These are phyloP conservation scores for Artemisia argyi DNA, from an alignment of 129 eudicot species.

Conservation along the genomic window DNA sequence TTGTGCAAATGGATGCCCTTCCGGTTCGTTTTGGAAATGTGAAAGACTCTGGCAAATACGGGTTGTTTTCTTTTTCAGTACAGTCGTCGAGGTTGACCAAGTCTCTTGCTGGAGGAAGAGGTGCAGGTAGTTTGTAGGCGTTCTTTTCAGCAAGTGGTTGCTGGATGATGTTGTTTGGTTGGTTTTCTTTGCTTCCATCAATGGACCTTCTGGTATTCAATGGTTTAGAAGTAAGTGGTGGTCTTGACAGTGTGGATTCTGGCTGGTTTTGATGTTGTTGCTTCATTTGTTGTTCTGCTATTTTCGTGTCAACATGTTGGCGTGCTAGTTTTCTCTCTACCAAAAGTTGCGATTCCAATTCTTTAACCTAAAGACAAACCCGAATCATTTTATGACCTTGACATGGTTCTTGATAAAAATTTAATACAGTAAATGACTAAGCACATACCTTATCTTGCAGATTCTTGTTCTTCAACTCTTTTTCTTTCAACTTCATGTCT, in stretches of 20 bases:
- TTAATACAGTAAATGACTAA: background rate
- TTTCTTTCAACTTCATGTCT: constrained; percentile 78
- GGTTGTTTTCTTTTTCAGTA: constrained; percentile 72
- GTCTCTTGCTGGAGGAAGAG: constrained; percentile 33
- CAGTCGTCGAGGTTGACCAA: constrained; percentile 38
- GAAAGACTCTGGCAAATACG: constrained; percentile 44
- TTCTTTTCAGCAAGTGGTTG: constrained; percentile 52
- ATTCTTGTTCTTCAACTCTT: constrained; percentile 70
- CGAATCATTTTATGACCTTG: constrained; percentile 10
- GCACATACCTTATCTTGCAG: constrained; percentile 83
- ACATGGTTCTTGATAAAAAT: constrained; percentile 6
- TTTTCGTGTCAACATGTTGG: constrained; percentile 80
- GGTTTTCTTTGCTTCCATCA: constrained; percentile 44
- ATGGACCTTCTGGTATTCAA: constrained; percentile 26
- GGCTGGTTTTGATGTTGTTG: constrained; percentile 53
- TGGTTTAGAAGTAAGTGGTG: constrained; percentile 55
- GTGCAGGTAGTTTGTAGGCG: constrained; percentile 39
- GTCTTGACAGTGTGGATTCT: constrained; percentile 40
- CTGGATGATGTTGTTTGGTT: constrained; percentile 31
- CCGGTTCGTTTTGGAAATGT: constrained; percentile 54
- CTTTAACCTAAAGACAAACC: constrained; percentile 62
- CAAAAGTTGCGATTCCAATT: constrained; percentile 85
- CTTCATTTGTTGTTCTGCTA: constrained; percentile 72
- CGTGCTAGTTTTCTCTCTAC: constrained; percentile 89
- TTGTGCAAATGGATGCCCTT: constrained; percentile 73